phyloP scores from a whole-genome alignment of 2,329 filamentous ascomycete species.

The Cylindrodendrum hubeiense region DNA sequence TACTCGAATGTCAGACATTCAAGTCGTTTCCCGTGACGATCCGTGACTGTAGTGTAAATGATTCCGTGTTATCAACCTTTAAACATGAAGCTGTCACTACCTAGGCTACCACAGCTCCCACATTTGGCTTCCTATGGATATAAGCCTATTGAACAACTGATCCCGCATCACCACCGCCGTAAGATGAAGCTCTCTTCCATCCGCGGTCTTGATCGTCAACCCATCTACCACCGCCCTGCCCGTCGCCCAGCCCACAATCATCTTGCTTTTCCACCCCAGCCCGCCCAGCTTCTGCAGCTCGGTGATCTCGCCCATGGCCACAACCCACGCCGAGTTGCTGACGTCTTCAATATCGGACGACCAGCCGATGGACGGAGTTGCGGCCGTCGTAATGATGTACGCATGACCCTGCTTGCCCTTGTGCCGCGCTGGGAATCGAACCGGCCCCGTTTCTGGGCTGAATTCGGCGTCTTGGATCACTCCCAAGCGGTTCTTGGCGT shows the following conservation, averaged over 20 bases:
- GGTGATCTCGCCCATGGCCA: constrained; percentile 78
- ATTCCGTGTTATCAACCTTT: no score
- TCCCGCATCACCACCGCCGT: constrained; percentile 81
- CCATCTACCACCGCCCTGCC: constrained; percentile 82
- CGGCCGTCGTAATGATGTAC: constrained; percentile 76
- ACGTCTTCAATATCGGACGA: constrained; percentile 68
- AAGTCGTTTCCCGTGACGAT: no score
- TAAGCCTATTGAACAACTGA: constrained; percentile 83
- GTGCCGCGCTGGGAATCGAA: constrained; percentile 80
- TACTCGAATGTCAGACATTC: no score
- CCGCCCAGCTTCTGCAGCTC: constrained; percentile 86
- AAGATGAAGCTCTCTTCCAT: constrained; percentile 68
- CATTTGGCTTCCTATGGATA: constrained; percentile 83
- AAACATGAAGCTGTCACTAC: no score
- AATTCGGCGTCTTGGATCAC: constrained; percentile 65
- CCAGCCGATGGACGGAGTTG: constrained; percentile 76
- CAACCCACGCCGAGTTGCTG: constrained; percentile 72
- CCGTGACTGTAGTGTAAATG: no score
- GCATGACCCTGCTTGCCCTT: constrained; percentile 79
- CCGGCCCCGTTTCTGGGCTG: constrained; percentile 70
- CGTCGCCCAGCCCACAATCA: constrained; percentile 84
- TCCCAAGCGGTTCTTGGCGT: constrained; percentile 78
- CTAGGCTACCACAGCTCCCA: constrained; percentile 78
- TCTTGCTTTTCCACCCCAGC: constrained; percentile 86
- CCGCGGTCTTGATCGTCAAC: constrained; percentile 72